Base-by-base conservation (phyloP, 2,329 filamentous ascomycete genomes). In the Apiospora saccharicola region DNA sequence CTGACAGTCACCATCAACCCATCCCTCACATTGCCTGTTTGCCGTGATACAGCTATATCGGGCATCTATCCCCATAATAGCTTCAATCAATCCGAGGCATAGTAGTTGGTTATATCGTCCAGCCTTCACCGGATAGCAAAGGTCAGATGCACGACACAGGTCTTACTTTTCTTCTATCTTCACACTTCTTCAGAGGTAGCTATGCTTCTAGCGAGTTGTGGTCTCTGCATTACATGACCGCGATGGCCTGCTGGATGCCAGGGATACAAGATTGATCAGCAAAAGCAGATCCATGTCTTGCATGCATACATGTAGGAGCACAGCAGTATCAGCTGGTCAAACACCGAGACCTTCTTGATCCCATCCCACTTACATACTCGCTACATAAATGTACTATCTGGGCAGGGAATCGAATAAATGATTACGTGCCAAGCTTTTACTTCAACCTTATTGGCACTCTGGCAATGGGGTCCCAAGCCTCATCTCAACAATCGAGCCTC, bases 301-400 rank as follows among this genome's bases (percentile, higher is more conserved):
- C 57, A 64, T 64, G 53, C 53, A 64, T 64, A 41, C 19, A 41
- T 64, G 34, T 64, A 64, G 30, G 57, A 64, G 34, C 57, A 64
- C 57, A 41, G 34, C 57, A 64, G 57, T 41, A 64, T 64, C 57
- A 64, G 57, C 57, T 64, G 57, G 57, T 64, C 57, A 64, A 64
- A 37, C 34, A 64, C 57, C 57, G 57, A 64, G 57, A 64, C 57
- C 57, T 64, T 64, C 57, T 64, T 64, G n/a, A 64, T 41, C 53
- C 53, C 26, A 51, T 51, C 24, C 37, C 37, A 10, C 37, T 41
- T 41, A 22, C 57, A 64, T 41, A 41, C 37, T 41, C 37, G 34
- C 30, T 64, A 64, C 57, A 41, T 34, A 13, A 64, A n/a, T 22
- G 34, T 64, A 37, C n/a, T 41, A 8, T 22, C 13, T 12, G 57